Evolutionary conservation across 495 filamentous ascomycete genomes (phyloP).

Genomic region (Bryoglossum gracile): DNA sequence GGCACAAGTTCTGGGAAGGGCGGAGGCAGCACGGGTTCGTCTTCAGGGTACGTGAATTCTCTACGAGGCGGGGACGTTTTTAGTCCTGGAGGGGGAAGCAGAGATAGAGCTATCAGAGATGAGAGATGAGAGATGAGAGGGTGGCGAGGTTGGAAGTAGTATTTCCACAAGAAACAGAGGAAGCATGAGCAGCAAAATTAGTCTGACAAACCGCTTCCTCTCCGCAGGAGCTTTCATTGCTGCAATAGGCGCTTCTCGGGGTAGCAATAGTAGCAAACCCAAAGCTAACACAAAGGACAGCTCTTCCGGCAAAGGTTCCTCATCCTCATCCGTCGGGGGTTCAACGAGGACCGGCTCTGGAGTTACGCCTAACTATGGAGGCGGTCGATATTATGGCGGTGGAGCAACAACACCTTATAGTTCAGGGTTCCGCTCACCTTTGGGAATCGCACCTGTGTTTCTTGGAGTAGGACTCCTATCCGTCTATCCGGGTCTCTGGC

Average conservation of each 20-base stretch:
- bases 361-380: constrained; percentile 50
- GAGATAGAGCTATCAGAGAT: too few relatives aligned
- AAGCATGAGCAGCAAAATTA: too few relatives aligned
- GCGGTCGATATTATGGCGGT: constrained; percentile 70
- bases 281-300: too few relatives aligned
- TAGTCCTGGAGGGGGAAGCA: not conserved
- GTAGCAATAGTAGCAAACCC: too few relatives aligned
- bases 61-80: not conserved
- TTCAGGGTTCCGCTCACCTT: constrained; percentile 48
- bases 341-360: constrained; percentile 60
- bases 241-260: too few relatives aligned
- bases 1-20: constrained; percentile 7
- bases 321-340: constrained; percentile 50
- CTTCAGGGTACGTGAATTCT: constrained; percentile 19
- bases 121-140: too few relatives aligned
- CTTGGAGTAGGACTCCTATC: constrained; percentile 44
- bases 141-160: constrained; percentile 11
- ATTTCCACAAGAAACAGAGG: too few relatives aligned
- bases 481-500: constrained; percentile 48
- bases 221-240: not conserved
- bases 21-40: constrained; percentile 6
- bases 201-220: not conserved
- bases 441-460: constrained; percentile 51
- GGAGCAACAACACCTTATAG: constrained; percentile 64
- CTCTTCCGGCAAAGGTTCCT: constrained; percentile 26